Evolutionary conservation across 495 filamentous ascomycete genomes (phyloP).

Genomic region (Pyrenula massariospora): DNA sequence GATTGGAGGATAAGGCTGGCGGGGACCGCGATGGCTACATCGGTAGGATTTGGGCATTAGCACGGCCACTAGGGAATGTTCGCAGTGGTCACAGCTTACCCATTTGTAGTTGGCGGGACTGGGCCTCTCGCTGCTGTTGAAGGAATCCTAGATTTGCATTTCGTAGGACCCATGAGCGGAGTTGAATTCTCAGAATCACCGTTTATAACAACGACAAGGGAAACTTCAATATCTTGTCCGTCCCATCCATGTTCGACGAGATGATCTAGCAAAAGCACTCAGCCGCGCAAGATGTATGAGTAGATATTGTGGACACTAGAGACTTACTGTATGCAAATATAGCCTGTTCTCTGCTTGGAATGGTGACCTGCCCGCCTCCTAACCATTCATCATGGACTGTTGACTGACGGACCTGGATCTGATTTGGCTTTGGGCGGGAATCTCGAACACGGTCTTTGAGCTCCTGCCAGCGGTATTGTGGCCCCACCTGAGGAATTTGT

Average conservation of each 20-base stretch:
- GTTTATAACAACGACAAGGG: not conserved
- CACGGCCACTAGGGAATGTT: too few species aligned
- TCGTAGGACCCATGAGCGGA: not conserved
- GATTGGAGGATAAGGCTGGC: not conserved
- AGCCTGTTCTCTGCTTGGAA: not conserved
- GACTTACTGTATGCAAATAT: not conserved
- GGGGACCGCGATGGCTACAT: not conserved
- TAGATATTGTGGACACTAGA: too few species aligned
- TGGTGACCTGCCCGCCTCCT: not conserved
- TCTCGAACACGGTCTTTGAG: not conserved
- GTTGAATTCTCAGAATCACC: not conserved
- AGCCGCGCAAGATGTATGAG: too few species aligned
- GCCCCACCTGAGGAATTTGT: not conserved
- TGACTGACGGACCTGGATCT: not conserved
- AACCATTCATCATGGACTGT: not conserved
- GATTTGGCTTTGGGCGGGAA: not conserved
- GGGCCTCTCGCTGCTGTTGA: too few species aligned
- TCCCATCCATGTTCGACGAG: not conserved
- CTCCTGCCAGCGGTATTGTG: not conserved
- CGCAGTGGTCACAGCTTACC: not conserved
- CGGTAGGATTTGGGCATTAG: too few species aligned
- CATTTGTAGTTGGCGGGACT: not conserved
- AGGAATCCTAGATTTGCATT: not conserved
- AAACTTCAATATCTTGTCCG: not conserved
- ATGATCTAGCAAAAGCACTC: not conserved